A percentile compares a stretch with the other conserved stretches of the same genome.
These are phyloP conservation scores for Apophysomyces trapeziformis DNA, from an alignment of 371 early-diverging fungal genomes.

Conservation along the genomic window DNA sequence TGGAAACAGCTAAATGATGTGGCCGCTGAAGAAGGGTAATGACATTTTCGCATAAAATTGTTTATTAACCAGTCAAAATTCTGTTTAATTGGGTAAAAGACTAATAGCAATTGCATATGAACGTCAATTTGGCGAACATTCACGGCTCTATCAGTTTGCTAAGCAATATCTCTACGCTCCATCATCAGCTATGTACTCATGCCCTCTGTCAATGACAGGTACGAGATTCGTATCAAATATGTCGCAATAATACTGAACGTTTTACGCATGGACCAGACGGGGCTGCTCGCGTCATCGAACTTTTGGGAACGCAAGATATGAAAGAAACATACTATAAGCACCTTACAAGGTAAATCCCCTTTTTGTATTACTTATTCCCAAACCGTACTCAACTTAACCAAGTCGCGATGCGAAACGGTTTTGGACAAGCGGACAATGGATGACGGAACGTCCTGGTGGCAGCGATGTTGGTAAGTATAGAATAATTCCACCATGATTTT, in stretches of 20 bases:
- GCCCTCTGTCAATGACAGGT: slow-evolving; percentile 75
- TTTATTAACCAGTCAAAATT: background rate
- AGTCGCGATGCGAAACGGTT: slow-evolving; percentile 61
- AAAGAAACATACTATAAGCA: slow-evolving; percentile 48
- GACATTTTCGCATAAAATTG: background rate
- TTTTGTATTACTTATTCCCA: background rate
- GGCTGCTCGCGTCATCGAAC: slow-evolving; percentile 63
- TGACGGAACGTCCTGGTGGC: slow-evolving; percentile 78
- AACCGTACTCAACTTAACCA: background rate
- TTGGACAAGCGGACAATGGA: slow-evolving; percentile 77
- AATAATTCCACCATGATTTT: background rate
- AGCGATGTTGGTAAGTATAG: slow-evolving; percentile 51
- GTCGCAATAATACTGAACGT: background rate
- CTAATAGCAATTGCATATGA: slow-evolving; percentile 69
- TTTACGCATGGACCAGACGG: slow-evolving; percentile 48
- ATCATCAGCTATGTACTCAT: slow-evolving; percentile 58
- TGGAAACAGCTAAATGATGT: slow-evolving; percentile 65
- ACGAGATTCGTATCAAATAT: background rate
- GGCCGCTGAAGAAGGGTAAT: slow-evolving; percentile 63
- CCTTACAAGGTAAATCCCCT: slow-evolving; percentile 36
- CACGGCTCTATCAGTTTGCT: slow-evolving; percentile 68
- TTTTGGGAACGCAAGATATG: slow-evolving; percentile 56
- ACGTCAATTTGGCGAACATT: slow-evolving; percentile 52
- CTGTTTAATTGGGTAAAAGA: slow-evolving; percentile 17
- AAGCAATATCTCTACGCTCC: slow-evolving; percentile 67